Percentiles rank a stretch among this genome's conserved stretches.
These are phyloP conservation scores for Ophiostoma sp. DNA, from an alignment of 2,329 filamentous ascomycete genomes.

Conservation along the genomic window DNA sequence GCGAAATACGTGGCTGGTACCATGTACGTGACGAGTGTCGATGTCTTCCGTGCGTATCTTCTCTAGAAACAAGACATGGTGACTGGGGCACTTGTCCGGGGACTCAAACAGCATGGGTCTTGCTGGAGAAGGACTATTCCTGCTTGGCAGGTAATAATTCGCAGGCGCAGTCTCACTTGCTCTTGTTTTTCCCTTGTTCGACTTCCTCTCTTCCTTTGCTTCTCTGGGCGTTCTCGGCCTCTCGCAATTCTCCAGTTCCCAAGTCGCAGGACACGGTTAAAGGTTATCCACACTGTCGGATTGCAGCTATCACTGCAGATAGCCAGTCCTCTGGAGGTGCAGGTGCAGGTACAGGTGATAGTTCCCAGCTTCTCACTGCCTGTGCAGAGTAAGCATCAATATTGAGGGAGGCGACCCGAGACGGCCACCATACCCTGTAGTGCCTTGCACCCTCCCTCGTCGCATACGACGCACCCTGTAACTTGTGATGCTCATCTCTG, in stretches of 20 bases:
- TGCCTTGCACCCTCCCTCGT: not conserved
- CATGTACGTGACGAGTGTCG: not conserved
- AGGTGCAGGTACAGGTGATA: too few species aligned
- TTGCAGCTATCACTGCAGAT: not conserved
- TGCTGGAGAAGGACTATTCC: not conserved
- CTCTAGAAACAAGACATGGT: not conserved
- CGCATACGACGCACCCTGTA: not conserved
- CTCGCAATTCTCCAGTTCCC: not conserved
- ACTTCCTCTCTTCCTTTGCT: not conserved
- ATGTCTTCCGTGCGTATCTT: slow-evolving; percentile 1
- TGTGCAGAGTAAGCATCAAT: not conserved
- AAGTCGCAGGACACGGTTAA: not conserved
- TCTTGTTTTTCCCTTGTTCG: not conserved
- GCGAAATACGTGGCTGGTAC: not conserved
- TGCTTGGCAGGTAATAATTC: not conserved
- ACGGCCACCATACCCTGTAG: not conserved
- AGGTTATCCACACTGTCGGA: not conserved
- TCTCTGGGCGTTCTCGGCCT: not conserved
- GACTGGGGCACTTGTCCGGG: not conserved
- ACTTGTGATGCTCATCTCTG: not conserved
- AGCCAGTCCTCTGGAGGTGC: too few species aligned
- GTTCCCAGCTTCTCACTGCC: not conserved
- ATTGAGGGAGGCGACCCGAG: not conserved
- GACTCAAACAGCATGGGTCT: not conserved
- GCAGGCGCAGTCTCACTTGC: not conserved